phyloP scores from a whole-genome alignment of 371 early-diverging fungal genomes.

The Mucor circinelloides region DNA sequence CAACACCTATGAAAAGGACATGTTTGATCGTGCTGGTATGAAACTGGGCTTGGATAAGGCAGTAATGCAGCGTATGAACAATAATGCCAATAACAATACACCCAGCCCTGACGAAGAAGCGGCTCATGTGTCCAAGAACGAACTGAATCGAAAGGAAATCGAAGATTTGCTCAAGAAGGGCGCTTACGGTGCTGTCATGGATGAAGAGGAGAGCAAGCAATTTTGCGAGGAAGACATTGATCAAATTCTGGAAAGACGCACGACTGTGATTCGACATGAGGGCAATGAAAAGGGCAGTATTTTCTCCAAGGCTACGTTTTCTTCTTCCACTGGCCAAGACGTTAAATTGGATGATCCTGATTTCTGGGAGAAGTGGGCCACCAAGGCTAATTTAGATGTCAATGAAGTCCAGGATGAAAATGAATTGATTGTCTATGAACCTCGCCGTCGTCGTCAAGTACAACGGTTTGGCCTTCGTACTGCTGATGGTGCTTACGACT shows the following conservation, averaged over 20 bases:
- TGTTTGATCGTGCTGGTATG: constrained; percentile 96
- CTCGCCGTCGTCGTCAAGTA: constrained; percentile 63
- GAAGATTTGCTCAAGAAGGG: constrained; percentile 91
- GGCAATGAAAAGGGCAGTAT: constrained; percentile 77
- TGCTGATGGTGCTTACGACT: constrained; percentile 28
- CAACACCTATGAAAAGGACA: constrained; percentile 94
- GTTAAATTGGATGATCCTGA: constrained; percentile 92
- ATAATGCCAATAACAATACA: not conserved
- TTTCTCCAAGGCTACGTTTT: constrained; percentile 95
- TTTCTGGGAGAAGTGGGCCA: constrained; percentile 96
- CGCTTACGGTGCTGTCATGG: constrained; percentile 89
- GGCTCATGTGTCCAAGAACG: constrained; percentile 39
- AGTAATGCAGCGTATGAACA: constrained; percentile 58
- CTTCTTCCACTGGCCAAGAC: constrained; percentile 44
- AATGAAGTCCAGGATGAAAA: constrained; percentile 54
- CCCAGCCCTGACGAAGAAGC: constrained; percentile 28
- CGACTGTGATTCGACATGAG: constrained; percentile 86
- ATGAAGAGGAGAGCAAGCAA: constrained; percentile 78
- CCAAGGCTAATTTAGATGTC: constrained; percentile 69
- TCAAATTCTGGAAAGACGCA: constrained; percentile 90
- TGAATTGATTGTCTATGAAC: constrained; percentile 69
- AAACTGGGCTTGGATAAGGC: constrained; percentile 93
- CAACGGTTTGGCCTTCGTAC: constrained; percentile 48
- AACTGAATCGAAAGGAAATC: constrained; percentile 79
- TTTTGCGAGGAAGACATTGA: constrained; percentile 98